Base-by-base conservation (phyloP, 495 filamentous ascomycete genomes). In the Chaetomium cochliodes region DNA sequence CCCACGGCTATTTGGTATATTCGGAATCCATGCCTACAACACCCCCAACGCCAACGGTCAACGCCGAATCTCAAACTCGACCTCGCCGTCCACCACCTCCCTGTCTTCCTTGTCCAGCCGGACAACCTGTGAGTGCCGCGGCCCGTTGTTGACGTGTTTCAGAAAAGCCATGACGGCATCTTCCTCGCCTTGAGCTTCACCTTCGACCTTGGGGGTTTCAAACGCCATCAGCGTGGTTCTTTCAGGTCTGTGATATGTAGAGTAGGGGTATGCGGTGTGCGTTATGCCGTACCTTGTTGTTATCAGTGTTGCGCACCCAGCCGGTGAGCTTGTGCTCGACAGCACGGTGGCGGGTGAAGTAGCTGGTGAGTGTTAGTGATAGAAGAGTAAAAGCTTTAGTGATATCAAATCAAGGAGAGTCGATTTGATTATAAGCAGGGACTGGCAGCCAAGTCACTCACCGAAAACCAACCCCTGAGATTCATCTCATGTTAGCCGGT, bases 161-260 rank as follows among this genome's bases (percentile, higher is more conserved):
- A 97, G 73, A 56, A 96, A 88, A 26, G 85, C 81, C 58, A 88
- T 76, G 49, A 97, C 69, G 5, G 80, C 73, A 13, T 85, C 80
- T 12, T 86, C 80, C 16, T 82, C 76, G 39, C 93, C 93, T 70
- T 97, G 93, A 2, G 88, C 92, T 77, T 97, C 93, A 47, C 93
- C 93, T 73, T 89, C 87, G n/a, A 97, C 92, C 89, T 94, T 65
- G 33, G 2, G 18, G 33, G 5, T 37, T 37, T 37, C 33, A 37
- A 6, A 37, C 16, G 16, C 6, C 4, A 52, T 52, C 23, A 61
- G 33, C 33, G 5, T 37, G 1, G 5, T 7, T 37, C 33, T 37
- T 37, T 37, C 5, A 37, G 5, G 33, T 11, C 9, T 37, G 33
- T 37, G 33, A 37, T 33, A 33, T 3, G 7, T 33, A n/a, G n/a